Evolutionary conservation across 2,329 filamentous ascomycete species (phyloP), one percentile per base, ranked within the genome.

Genomic region (Venturia oleaginea): DNA sequence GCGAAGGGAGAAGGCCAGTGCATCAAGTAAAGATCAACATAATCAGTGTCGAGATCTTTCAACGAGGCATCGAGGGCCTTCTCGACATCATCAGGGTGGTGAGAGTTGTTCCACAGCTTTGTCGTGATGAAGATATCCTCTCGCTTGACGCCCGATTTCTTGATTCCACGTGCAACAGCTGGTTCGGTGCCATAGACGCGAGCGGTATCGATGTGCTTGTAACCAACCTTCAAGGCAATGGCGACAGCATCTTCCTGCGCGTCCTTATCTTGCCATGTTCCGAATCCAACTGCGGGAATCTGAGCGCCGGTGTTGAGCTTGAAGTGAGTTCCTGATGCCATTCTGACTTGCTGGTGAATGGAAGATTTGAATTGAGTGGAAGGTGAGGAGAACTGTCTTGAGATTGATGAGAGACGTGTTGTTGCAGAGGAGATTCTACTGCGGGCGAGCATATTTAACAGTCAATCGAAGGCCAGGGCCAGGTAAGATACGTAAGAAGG

Each of bases 71-170:
- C 79, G 57, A 86, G 81, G 67, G 85, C 86, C 67, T 81, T 76
- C 66, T 83, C 77, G 19, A 89, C 87, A 4, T 83, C 48, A 27
- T 54, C 43, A 27, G 62, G 81, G 77, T 88, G 85, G 78, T 92
- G 89, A 83, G 86, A 89, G 59, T 87, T 83, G 81, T 92, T 92
- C 80, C 90, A 85, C 62, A 93, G 84, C 82, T 94, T 95, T 70
- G 89, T 91, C 62, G 90, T 93, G 66, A 92, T 80, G 79, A 83
- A 92, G 70, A 92, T 84, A 74, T 86, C 78, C 68, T 85, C 82
- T 40, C 89, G 83, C 5, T 86, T 83, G 2, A 91, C 76, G 61
- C 83, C 83, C 32, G 83, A 82, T 60, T 84, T 81, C 73, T 86
- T 85, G 78, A 92, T 90, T 61, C 87, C 89, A 38, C 79, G 77